These are phyloP conservation scores for Rubia peregrina DNA, from an alignment of 305 asterid species.

Conservation along the genomic window DNA sequence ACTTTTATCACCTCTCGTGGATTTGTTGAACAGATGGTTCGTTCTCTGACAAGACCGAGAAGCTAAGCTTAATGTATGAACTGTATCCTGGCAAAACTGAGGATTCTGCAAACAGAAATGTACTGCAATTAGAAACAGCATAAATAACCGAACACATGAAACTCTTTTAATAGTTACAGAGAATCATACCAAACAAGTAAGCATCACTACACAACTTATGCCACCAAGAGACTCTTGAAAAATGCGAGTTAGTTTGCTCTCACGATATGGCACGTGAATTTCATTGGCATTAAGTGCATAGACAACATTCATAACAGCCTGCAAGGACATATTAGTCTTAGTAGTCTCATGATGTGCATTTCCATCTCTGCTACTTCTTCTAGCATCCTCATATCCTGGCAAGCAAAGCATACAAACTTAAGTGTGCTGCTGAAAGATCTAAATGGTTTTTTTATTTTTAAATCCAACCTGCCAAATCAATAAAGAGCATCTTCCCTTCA, in stretches of 20 bases:
- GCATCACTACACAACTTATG: slow-evolving; percentile 46
- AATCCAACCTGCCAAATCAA: slow-evolving; percentile 75
- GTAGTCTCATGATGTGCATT: slow-evolving; percentile 38
- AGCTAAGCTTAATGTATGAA: slow-evolving; percentile 54
- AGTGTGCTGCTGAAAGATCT: not conserved
- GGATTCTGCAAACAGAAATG: slow-evolving; percentile 45
- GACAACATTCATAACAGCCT: slow-evolving; percentile 57
- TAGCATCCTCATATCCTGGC: slow-evolving; percentile 70
- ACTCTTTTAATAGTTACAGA: not conserved
- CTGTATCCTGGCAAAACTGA: slow-evolving; percentile 60
- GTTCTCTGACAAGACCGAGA: slow-evolving; percentile 53
- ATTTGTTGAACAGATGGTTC: slow-evolving; percentile 44
- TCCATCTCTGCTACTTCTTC: slow-evolving; percentile 52
- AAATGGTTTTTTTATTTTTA: too few species aligned
- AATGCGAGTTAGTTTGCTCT: slow-evolving; percentile 70
- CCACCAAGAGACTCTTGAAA: slow-evolving; percentile 74
- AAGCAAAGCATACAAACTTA: slow-evolving; percentile 14
- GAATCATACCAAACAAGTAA: slow-evolving; percentile 65
- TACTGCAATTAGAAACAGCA: not conserved
- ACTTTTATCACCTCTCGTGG: slow-evolving; percentile 38
- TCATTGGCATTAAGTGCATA: slow-evolving; percentile 57
- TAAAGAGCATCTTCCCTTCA: slow-evolving; percentile 57
- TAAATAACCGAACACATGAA: not conserved
- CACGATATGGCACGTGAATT: slow-evolving; percentile 65
- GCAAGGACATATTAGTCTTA: slow-evolving; percentile 52